A percentile compares a stretch with the other conserved stretches of the same genome.
Conservation (phyloP, 2,329 filamentous ascomycete genomes). For the Torrubiella hemipterigena region DNA sequence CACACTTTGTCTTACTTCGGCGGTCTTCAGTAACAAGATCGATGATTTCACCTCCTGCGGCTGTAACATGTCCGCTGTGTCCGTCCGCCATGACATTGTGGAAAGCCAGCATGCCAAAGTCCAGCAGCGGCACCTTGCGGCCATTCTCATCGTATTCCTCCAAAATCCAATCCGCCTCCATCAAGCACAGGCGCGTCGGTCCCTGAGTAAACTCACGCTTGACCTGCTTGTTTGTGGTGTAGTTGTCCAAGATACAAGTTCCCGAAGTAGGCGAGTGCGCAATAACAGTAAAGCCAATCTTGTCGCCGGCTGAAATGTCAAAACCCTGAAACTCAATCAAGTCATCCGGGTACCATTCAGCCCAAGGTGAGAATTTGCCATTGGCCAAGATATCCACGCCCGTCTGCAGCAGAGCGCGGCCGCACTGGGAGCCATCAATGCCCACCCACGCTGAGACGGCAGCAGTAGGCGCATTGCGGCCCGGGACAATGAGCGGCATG, state of each 20-base stretch:
- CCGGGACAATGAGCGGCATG: neutral
- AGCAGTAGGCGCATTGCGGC: neutral
- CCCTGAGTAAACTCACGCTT: conserved; percentile 18
- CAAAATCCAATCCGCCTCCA: neutral
- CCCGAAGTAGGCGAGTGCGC: neutral
- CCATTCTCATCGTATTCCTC: neutral
- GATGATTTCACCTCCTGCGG: neutral
- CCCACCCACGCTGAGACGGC: neutral
- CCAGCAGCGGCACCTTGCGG: neutral
- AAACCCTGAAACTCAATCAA: conserved; percentile 7
- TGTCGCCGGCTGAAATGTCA: neutral
- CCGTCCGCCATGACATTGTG: conserved; percentile 11
- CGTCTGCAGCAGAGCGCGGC: neutral
- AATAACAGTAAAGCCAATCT: neutral
- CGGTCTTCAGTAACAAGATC: too few species aligned
- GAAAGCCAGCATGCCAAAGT: neutral
- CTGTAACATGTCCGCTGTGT: conserved; percentile 8
- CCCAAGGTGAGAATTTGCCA: neutral
- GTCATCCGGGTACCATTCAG: neutral
- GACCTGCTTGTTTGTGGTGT: neutral
- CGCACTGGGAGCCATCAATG: neutral
- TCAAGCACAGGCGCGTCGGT: conserved; percentile 10
- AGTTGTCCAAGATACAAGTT: neutral
- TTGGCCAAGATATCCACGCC: neutral
- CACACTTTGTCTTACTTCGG: too few species aligned